Base-by-base conservation (phyloP, 2,329 filamentous ascomycete species). In the Mycosphaerelloides madeirae region DNA sequence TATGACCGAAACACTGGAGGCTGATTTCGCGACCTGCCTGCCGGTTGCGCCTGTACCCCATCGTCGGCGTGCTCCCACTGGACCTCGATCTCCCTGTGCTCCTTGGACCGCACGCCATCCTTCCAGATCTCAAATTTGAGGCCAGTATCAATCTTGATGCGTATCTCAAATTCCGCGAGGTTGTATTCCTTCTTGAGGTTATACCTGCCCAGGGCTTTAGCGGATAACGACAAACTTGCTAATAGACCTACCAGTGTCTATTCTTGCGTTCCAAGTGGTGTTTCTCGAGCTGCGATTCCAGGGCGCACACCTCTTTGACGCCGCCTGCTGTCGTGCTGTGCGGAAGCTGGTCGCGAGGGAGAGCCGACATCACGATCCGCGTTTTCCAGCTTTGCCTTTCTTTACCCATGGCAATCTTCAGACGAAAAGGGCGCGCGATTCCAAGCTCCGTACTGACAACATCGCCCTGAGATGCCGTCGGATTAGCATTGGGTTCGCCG, bases 61-160 rank as follows among this genome's bases (percentile, higher is more conserved):
- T n/a, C n/a, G n/a, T 29, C 28, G 28, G 28, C 28, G 8, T n/a
- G 8, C 28, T 29, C 28, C 28, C 28, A 29, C 8, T 29, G 28
- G 28, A 29, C 28, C 28, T 29, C 28, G n/a, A 29, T 29, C n/a
- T 49, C 38, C 3, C 48, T 45, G 37, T 49, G 49, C 19, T 33
- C 25, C 29, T 36, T 37, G 34, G 37, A 43, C 39, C 18, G 25
- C 14, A 14, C 11, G 11, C 41, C 46, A 16, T 52, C 35, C 15
- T 41, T 40, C 46, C 45, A 42, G 20, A 52, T 44, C 40, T 52
- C 42, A 31, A 52, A 52, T 19, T 46, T 35, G 1, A 52, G 19
- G 12, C 49, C 49, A 16, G 39, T 43, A 11, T 42, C 42, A 9
- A 49, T 22, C 14, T 39, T 20, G 9, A 46, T 9, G 12, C 20